phyloP scores from a whole-genome alignment of 176 grass and related monocot species.

The Aegilops sharonensis region DNA sequence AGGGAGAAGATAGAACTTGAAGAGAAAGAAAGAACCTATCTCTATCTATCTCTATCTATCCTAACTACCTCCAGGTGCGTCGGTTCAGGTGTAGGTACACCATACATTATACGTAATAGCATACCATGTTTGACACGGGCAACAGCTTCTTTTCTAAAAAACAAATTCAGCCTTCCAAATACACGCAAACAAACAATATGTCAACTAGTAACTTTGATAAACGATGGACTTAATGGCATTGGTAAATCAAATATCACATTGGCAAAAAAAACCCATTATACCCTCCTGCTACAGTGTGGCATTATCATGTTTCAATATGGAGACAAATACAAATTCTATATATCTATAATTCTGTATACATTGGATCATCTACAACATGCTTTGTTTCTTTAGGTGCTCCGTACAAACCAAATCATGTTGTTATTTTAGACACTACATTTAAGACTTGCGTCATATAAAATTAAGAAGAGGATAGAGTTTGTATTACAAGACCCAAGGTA shows the following conservation, averaged over 20 bases:
- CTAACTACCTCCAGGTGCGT: too few relatives aligned
- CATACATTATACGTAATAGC: not conserved
- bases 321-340: not conserved
- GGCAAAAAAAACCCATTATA: not conserved
- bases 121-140: too few relatives aligned
- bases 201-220: not conserved
- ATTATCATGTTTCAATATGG: not conserved
- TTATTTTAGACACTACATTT: not conserved
- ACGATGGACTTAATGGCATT: not conserved
- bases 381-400: not conserved
- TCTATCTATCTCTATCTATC: too few relatives aligned
- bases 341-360: not conserved
- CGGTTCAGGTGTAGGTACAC: too few relatives aligned
- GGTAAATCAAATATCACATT: not conserved
- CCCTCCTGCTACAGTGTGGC: not conserved
- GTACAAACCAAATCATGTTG: not conserved
- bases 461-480: too few relatives aligned
- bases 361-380: not conserved
- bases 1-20: too few relatives aligned
- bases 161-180: not conserved
- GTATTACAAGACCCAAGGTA: too few relatives aligned
- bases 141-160: too few relatives aligned
- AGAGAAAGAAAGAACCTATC: too few relatives aligned
- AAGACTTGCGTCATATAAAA: not conserved
- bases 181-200: slow-evolving; percentile 6